Base-by-base conservation (phyloP, 768 basidiomycete species). In the Tephrocybe sp. region DNA sequence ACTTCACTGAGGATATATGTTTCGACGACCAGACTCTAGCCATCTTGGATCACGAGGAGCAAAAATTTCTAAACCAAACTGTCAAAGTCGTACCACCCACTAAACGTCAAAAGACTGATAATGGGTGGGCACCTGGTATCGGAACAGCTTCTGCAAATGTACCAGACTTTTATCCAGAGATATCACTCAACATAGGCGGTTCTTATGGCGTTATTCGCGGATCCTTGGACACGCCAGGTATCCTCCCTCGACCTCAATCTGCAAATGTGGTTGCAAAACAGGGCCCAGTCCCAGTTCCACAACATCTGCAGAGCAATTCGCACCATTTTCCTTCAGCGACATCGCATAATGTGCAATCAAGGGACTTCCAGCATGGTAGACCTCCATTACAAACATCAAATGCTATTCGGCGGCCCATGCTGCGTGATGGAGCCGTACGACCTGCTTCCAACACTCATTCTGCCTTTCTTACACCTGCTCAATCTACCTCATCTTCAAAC, bases 1-100 rank as follows among this genome's bases (percentile, higher is more conserved):
- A 83, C 62, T 74, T 77, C 63, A 71, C 74, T 56, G 85, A 86
- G 62, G 84, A 84, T 47, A 70, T 86, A 53, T 71, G 80, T 35
- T 66, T 89, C 34, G 85, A 89, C 60, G 84, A 80, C 44, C 70
- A 77, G 52, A 74, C 80, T 0, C 64, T 87, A 42, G 84, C 86
- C 9, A 67, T 75, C 24, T 73, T 89, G 16, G 85, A 87, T 55
- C 70, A 75, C 47, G 76, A 77, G 47, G 87, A 89, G 54, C 65
- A 72, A 59, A 67, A 71, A 54, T 76, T 67, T 54, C 55, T 67
- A 38, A 55, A 56, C 43, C 69, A 68, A 58, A 50, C 54, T 34
- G 47, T 56, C 53, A 54, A 40, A 38, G 53, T 21, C 55, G 53
- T 40, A 26, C 68, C 54, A 22, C 77, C 77, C 15, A 59, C 72